A percentile compares a stretch with the other conserved stretches of the same genome.
Conservation (phyloP, 371 early-diverging fungal species). For the Aphelidium insulamus region DNA sequence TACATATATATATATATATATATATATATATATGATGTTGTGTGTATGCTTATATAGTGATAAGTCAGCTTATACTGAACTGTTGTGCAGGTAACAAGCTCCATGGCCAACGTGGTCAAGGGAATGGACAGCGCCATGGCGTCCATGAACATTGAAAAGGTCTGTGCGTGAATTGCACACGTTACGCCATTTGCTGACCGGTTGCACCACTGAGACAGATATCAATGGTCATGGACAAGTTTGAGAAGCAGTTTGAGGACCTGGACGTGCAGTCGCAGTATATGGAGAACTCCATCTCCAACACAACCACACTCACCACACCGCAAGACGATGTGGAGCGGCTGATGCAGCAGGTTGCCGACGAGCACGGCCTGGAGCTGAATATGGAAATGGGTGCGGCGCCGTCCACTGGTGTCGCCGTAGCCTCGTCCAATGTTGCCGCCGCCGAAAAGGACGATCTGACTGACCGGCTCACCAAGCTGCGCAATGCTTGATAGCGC, state of each 20-base stretch:
- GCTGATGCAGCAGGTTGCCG: conserved; percentile 80
- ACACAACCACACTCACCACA: conserved; percentile 60
- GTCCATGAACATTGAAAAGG: conserved; percentile 78
- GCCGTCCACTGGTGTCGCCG: conserved; percentile 13
- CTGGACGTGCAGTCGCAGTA: conserved; percentile 76
- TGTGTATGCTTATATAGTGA: background rate
- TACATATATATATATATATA: background rate
- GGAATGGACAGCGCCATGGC: conserved; percentile 79
- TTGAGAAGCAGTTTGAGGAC: conserved; percentile 80
- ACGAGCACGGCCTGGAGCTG: conserved; percentile 73
- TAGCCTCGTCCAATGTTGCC: conserved; percentile 5
- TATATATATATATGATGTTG: background rate
- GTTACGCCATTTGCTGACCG: background rate
- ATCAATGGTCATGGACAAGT: conserved; percentile 79
- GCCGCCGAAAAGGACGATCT: conserved; percentile 37
- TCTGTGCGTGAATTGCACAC: conserved; percentile 10
- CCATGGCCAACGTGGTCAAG: conserved; percentile 67
- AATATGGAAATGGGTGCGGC: conserved; percentile 26
- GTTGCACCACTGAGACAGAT: too few species aligned
- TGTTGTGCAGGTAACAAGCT: conserved; percentile 22
- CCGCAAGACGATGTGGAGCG: conserved; percentile 79
- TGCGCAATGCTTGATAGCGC: conserved; percentile 31
- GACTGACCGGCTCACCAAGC: conserved; percentile 34
- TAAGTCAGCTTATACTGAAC: background rate
- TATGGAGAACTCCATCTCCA: conserved; percentile 76